These are phyloP conservation scores for Aurifilum marmelostoma DNA, from an alignment of 2,329 filamentous ascomycete genomes.

Conservation along the genomic window DNA sequence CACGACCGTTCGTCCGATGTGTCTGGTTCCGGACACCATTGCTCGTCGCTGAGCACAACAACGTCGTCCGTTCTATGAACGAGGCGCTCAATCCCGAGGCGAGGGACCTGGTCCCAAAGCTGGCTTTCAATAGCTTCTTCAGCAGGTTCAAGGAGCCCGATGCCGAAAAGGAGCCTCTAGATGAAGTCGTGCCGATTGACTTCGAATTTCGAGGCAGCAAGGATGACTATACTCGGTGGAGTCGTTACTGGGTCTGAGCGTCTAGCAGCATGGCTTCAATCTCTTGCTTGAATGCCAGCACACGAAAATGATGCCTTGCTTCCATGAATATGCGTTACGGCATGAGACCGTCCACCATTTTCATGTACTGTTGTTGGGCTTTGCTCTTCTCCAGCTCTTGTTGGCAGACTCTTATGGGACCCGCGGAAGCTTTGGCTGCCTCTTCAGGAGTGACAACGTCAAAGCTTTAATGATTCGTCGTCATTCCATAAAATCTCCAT, in stretches of 20 bases:
- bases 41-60: conserved; percentile 81
- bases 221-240: conserved; percentile 73
- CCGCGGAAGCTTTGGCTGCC: neutral
- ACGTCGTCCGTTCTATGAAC: conserved; percentile 76
- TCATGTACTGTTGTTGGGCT: neutral
- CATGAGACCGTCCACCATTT: neutral
- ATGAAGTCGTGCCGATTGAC: conserved; percentile 74
- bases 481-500: neutral
- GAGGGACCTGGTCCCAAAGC: conserved; percentile 70
- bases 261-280: neutral
- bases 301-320: neutral
- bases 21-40: conserved; percentile 78
- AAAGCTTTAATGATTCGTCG: neutral
- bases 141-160: conserved; percentile 74
- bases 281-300: neutral
- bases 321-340: neutral
- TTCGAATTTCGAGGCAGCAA: conserved; percentile 76
- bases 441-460: neutral
- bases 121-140: conserved; percentile 79
- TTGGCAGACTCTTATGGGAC: neutral
- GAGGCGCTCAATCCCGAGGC: conserved; percentile 80
- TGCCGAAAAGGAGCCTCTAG: conserved; percentile 73
- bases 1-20: conserved; percentile 77
- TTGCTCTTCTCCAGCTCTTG: neutral
- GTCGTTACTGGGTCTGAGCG: conserved; percentile 71